Evolutionary conservation across 2,329 filamentous ascomycete species (phyloP).

Genomic region (Chaetomiaceae sp.): DNA sequence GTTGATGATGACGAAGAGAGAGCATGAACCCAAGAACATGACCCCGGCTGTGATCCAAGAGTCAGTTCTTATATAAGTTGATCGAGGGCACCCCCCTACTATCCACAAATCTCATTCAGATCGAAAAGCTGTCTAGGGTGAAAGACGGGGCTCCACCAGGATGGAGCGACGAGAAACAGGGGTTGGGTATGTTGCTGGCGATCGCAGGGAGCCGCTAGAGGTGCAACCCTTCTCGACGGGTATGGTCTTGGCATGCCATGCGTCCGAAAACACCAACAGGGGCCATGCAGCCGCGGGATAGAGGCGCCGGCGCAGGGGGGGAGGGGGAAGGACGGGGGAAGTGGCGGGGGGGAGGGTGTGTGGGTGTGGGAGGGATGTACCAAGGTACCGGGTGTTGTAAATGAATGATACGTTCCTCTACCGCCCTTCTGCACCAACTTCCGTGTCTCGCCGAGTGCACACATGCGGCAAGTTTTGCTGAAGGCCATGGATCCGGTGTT

Average conservation of each 20-base stretch:
- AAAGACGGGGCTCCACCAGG: constrained; percentile 15
- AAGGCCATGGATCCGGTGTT: background rate
- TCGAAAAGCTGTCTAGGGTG: constrained; percentile 10
- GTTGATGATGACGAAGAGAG: constrained; percentile 1
- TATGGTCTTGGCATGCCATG: constrained; percentile 9
- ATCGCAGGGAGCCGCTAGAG: background rate
- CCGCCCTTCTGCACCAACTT: constrained; percentile 18
- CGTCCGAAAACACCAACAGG: background rate
- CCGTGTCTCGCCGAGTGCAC: constrained; percentile 13
- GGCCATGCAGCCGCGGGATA: constrained; percentile 2
- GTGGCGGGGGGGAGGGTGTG: background rate
- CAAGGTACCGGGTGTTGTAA: constrained; percentile 4
- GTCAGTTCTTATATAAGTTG: constrained; percentile 15
- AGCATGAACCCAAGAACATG: background rate
- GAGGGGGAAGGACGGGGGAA: background rate
- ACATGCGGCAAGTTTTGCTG: constrained; percentile 3
- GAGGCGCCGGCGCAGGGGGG: background rate
- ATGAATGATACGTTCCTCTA: constrained; percentile 12
- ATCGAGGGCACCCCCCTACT: constrained; percentile 2
- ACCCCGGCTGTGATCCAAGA: background rate
- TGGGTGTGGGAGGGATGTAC: too few relatives aligned
- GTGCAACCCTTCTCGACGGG: constrained; percentile 2
- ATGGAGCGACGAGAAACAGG: constrained; percentile 5
- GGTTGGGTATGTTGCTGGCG: constrained; percentile 4
- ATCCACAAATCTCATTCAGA: background rate